Evolutionary conservation across 2,329 filamentous ascomycete genomes (phyloP), one percentile per base, ranked within the genome.

Genomic region (Zymoseptoria passerinii): DNA sequence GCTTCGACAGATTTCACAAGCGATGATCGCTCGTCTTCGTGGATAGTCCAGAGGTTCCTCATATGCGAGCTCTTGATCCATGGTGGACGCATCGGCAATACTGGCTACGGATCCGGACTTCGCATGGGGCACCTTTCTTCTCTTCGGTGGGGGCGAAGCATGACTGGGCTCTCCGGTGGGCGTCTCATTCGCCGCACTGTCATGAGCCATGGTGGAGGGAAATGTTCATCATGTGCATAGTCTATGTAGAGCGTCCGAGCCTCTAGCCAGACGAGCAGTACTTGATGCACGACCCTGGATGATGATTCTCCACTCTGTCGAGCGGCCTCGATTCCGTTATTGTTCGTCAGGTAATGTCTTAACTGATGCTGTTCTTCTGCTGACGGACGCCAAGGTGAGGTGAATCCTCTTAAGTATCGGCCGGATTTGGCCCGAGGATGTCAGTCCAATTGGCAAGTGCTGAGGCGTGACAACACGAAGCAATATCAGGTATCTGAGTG

Each of bases 1-100:
- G 52, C 64, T 66, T 20, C 70, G 64, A 58, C 70, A 71, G 16
- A 72, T 66, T 53, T 70, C 69, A 49, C 70, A 72, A 5, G 70
- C 70, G 29, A 72, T 72, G 16, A 66, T 69, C 4, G 70, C 70
- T 35, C 70, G 61, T 23, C 68, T 62, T 28, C 70, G 65, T 18
- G 69, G 70, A 55, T 72, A 72, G 59, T 72, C 69, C 44, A 68
- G 59, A 1, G 67, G 61, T 23, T 71, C 70, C 19, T 63, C 57
- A 13, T 16, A 44, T 44, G 35, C 35, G 35, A 44, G 35, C 13
- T 44, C 35, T 44, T 44, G 35, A 16, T 44, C 35, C 35, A 7
- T 44, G 13, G 35, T 44, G 4, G 35, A 16, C 35, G 35, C 35
- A 44, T 44, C 35, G 13, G 4, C 35, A 44, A 44, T 16, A 44